These are phyloP conservation scores for Ustilago vetiveriae DNA, from an alignment of 1,284 basidiomycete species.

Conservation along the genomic window DNA sequence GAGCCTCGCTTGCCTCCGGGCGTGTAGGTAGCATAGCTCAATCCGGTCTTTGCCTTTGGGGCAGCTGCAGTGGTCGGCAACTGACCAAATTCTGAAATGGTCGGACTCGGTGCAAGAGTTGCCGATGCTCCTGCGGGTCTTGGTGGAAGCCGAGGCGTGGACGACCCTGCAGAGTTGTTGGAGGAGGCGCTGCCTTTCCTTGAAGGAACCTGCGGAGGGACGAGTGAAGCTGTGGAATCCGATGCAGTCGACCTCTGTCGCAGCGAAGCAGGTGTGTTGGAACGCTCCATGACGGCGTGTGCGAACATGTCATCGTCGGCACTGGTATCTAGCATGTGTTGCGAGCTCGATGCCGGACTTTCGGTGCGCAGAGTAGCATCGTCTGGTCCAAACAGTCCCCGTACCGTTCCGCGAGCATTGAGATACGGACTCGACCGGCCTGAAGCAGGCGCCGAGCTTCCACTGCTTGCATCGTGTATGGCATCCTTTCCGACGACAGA, in stretches of 20 bases:
- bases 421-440: conserved; percentile 15
- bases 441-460: conserved; percentile 9
- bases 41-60: conserved; percentile 1
- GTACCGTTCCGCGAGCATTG: neutral
- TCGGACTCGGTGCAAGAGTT: conserved; percentile 25
- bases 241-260: neutral
- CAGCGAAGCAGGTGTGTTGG: conserved; percentile 3
- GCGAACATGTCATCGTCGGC: conserved; percentile 36
- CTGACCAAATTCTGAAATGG: conserved; percentile 39
- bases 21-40: conserved; percentile 35
- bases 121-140: conserved; percentile 1
- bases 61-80: neutral
- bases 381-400: conserved; percentile 4
- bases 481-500: conserved; percentile 3
- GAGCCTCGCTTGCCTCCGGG: conserved; percentile 19
- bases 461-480: neutral
- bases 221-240: neutral
- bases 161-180: conserved; percentile 3
- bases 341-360: conserved; percentile 7
- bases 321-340: conserved; percentile 29
- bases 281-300: conserved; percentile 31
- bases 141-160: conserved; percentile 26
- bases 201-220: conserved; percentile 10
- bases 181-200: conserved; percentile 30
- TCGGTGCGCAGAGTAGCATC: neutral